Evolutionary conservation across 2,329 filamentous ascomycete species (phyloP).

Genomic region (Penicillium brasilianum): DNA sequence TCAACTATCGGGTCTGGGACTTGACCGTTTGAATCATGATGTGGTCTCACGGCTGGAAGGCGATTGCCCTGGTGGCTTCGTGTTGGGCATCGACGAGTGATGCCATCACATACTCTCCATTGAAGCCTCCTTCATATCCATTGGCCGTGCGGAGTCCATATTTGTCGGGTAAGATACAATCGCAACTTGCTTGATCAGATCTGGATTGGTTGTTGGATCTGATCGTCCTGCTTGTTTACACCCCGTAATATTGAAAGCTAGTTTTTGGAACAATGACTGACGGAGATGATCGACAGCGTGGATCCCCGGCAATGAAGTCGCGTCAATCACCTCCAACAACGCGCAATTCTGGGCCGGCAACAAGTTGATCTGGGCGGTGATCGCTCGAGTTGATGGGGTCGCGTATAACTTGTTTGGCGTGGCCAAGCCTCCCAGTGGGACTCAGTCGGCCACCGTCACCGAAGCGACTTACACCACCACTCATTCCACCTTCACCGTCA

Average conservation of each 20-base stretch:
- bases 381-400: constrained; percentile 44
- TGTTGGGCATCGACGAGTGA: constrained; percentile 10
- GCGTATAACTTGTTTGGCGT: constrained; percentile 49
- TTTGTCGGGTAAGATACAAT: constrained; percentile 35
- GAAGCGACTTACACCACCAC: constrained; percentile 45
- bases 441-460: constrained; percentile 37
- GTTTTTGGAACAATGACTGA: background rate
- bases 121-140: constrained; percentile 47
- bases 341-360: constrained; percentile 49
- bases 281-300: constrained; percentile 36
- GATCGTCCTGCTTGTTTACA: constrained; percentile 1
- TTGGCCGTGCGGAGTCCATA: constrained; percentile 49
- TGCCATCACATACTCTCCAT: constrained; percentile 23
- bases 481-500: constrained; percentile 44
- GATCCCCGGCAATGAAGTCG: constrained; percentile 44
- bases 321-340: constrained; percentile 38
- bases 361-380: constrained; percentile 45
- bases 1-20: background rate
- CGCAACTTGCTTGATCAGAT: background rate
- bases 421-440: constrained; percentile 29
- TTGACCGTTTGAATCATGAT: constrained; percentile 18
- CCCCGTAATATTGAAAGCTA: background rate
- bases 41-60: constrained; percentile 9
- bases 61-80: constrained; percentile 14
- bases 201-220: background rate